Evolutionary conservation across 2,329 filamentous ascomycete species (phyloP).

Genomic region (Fusarium solani-melongenae): DNA sequence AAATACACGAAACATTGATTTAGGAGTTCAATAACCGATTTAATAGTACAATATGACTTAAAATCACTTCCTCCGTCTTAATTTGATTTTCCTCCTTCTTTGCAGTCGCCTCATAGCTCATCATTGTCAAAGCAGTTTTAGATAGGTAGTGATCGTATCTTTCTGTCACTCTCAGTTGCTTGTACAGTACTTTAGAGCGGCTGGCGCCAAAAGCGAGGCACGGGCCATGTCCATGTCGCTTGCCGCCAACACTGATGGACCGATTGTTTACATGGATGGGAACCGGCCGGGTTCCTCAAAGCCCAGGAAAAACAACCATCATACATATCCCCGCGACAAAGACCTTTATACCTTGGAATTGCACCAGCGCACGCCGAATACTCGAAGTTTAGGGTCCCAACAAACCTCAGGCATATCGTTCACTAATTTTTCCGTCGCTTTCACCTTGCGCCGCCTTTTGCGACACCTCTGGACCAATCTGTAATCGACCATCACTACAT

Average conservation of each 20-base stretch:
- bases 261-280: slow-evolving; percentile 34
- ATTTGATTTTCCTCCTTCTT: neutral
- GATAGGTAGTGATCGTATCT: neutral
- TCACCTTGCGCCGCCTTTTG: slow-evolving; percentile 2
- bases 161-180: neutral
- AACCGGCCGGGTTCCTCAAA: slow-evolving; percentile 4
- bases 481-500: slow-evolving; percentile 1
- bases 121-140: neutral
- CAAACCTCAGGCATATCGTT: neutral
- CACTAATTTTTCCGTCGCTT: neutral
- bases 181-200: slow-evolving; percentile 8
- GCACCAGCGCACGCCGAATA: neutral
- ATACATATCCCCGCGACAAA: slow-evolving; percentile 19
- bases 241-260: neutral
- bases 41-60: neutral
- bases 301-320: slow-evolving; percentile 23
- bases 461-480: slow-evolving; percentile 7
- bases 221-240: slow-evolving; percentile 11
- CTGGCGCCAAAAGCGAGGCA: slow-evolving; percentile 21
- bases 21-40: neutral
- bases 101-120: neutral
- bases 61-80: neutral
- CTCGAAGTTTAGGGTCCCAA: neutral
- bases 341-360: neutral
- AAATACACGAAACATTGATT: too few species aligned